Conservation (phyloP, 345 rosid species). For the Pugionium dolabratum region DNA sequence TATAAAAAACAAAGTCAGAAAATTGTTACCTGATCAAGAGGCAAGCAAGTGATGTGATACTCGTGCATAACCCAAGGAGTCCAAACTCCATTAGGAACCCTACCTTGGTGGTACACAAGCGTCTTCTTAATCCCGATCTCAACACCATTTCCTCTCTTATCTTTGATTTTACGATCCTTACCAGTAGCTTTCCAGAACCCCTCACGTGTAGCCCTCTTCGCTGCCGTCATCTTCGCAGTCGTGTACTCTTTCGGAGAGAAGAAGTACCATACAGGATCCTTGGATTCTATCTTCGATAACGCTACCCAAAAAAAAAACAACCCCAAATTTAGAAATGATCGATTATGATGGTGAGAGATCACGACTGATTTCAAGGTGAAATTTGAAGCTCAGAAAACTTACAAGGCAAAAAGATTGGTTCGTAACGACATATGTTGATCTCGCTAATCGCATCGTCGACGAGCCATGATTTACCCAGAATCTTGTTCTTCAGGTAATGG, state of each 20-base stretch:
- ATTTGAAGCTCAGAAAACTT: conserved; percentile 5
- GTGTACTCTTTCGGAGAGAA: conserved; percentile 29
- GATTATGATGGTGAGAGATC: background rate
- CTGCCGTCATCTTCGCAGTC: conserved; percentile 16
- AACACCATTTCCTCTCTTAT: background rate
- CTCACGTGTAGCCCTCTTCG: conserved; percentile 37
- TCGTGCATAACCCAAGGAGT: conserved; percentile 43
- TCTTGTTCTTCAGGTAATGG: conserved; percentile 32
- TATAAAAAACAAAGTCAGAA: no score
- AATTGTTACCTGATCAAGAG: conserved; percentile 12
- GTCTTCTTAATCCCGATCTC: conserved; percentile 51
- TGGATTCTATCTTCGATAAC: conserved; percentile 18
- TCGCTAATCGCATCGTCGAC: conserved; percentile 28
- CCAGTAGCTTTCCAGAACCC: conserved; percentile 58
- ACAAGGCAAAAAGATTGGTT: conserved; percentile 46
- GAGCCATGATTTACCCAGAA: conserved; percentile 19
- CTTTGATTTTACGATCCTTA: conserved; percentile 34
- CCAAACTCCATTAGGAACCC: background rate
- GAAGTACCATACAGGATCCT: conserved; percentile 48
- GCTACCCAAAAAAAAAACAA: conserved; percentile 5
- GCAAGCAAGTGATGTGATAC: conserved; percentile 38
- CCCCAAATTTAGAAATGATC: conserved; percentile 3
- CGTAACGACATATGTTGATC: conserved; percentile 32
- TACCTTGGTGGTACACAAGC: conserved; percentile 40
- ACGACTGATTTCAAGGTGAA: background rate